Conservation (phyloP, 805 yeast species). For the Candida sithepensis region DNA sequence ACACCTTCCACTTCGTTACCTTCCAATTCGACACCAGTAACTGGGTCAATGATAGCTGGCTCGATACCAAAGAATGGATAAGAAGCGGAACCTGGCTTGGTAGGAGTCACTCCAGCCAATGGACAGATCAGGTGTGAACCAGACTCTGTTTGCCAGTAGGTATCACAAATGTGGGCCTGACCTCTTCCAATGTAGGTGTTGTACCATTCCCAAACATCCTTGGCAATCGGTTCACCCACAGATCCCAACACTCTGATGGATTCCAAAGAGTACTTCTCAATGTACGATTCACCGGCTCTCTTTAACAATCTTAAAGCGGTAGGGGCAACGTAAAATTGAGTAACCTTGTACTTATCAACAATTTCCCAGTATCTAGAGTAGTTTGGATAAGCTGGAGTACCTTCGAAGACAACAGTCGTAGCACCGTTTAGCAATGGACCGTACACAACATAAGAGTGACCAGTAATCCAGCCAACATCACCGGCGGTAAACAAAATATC, state of each 20-base stretch:
- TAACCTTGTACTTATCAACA: slow-evolving; percentile 84
- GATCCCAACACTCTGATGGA: slow-evolving; percentile 93
- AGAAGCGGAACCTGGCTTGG: slow-evolving; percentile 97
- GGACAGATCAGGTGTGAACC: slow-evolving; percentile 96
- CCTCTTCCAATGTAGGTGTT: slow-evolving; percentile 86
- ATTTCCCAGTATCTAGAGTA: slow-evolving; percentile 97
- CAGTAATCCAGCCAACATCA: slow-evolving; percentile 99
- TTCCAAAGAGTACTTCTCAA: slow-evolving; percentile 74
- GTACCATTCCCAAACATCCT: slow-evolving; percentile 99
- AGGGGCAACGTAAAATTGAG: slow-evolving; percentile 97
- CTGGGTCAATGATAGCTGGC: slow-evolving; percentile 90
- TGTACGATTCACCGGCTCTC: slow-evolving; percentile 78
- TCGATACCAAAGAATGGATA: slow-evolving; percentile 95
- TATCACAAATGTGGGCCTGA: slow-evolving; percentile 87
- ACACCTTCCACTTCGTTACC: slow-evolving; percentile 97
- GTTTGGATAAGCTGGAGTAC: slow-evolving; percentile 96
- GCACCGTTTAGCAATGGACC: slow-evolving; percentile 91
- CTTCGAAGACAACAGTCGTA: slow-evolving; percentile 90
- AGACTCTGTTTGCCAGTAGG: slow-evolving; percentile 98
- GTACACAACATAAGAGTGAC: slow-evolving; percentile 92
- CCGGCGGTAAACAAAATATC: slow-evolving; percentile 95
- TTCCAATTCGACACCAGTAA: slow-evolving; percentile 74
- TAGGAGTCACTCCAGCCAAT: slow-evolving; percentile 89
- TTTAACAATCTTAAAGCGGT: slow-evolving; percentile 90
- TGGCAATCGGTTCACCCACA: slow-evolving; percentile 98